Conservation (phyloP, 1,284 basidiomycete species). For the Irpex lacteus region DNA sequence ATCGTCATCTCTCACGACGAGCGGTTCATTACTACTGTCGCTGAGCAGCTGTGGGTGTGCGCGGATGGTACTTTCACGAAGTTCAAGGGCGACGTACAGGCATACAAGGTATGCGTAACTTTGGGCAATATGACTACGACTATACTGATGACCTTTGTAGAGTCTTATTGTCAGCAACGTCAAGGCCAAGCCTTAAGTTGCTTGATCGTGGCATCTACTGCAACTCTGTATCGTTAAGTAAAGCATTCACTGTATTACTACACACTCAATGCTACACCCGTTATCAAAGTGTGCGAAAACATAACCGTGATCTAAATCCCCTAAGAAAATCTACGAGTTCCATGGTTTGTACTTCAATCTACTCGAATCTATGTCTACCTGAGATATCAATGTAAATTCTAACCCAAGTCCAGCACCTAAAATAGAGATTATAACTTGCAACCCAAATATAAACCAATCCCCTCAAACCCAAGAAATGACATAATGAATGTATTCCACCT, state of each 20-base stretch:
- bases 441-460: too few species aligned
- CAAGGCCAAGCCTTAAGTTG: constrained; percentile 53
- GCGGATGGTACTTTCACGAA: constrained; percentile 81
- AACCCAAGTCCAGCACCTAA: too few species aligned
- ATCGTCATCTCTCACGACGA: constrained; percentile 95
- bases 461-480: constrained; percentile 54
- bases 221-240: not conserved
- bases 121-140: constrained; percentile 20
- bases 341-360: not conserved
- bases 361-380: not conserved
- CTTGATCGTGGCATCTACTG: not conserved
- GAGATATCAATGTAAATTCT: not conserved
- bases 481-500: constrained; percentile 64
- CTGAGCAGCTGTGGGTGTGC: constrained; percentile 87
- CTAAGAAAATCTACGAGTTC: not conserved
- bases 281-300: not conserved
- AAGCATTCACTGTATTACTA: too few species aligned
- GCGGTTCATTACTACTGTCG: constrained; percentile 84
- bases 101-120: constrained; percentile 70
- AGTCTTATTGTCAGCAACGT: constrained; percentile 79
- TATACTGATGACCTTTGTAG: constrained; percentile 34
- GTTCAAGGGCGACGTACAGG: constrained; percentile 88
- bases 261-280: too few species aligned
- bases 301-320: not conserved
- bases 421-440: too few species aligned